Conservation (phyloP, 257 asterid genomes). For the Penstemon eatonii region DNA sequence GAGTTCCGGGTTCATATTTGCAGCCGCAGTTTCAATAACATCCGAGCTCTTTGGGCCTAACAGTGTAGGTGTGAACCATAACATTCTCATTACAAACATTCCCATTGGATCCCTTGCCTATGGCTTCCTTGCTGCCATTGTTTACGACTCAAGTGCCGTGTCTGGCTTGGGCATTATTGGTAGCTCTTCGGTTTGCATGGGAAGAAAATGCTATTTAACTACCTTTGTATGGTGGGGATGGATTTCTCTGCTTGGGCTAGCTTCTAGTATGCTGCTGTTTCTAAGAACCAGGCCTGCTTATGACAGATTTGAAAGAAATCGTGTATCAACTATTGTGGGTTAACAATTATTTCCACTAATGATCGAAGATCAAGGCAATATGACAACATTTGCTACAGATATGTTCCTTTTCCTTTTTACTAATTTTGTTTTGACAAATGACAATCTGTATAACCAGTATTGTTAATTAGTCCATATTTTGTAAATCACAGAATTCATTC, state of each 20-base stretch:
- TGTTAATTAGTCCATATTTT: no score
- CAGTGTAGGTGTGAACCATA: slow-evolving; percentile 83
- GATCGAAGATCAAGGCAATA: no score
- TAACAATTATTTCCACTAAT: neutral
- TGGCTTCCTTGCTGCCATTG: slow-evolving; percentile 74
- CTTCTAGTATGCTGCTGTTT: slow-evolving; percentile 59
- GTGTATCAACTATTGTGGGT: slow-evolving; percentile 32
- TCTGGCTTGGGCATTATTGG: slow-evolving; percentile 19
- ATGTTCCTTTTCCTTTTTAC: no score
- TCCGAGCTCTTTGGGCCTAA: slow-evolving; percentile 88
- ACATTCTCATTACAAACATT: slow-evolving; percentile 81
- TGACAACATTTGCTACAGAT: no score
- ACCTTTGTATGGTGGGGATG: slow-evolving; percentile 91
- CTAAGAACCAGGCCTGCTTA: slow-evolving; percentile 70
- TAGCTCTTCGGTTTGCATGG: slow-evolving; percentile 71
- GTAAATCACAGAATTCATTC: no score
- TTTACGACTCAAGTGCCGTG: slow-evolving; percentile 55
- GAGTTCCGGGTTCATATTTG: slow-evolving; percentile 90
- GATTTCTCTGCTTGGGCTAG: slow-evolving; percentile 68
- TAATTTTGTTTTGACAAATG: no score
- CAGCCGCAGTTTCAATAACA: slow-evolving; percentile 86
- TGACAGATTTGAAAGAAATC: slow-evolving; percentile 50
- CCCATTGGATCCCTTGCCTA: slow-evolving; percentile 83
- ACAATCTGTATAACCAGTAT: no score
- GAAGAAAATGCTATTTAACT: slow-evolving; percentile 62